phyloP scores from a whole-genome alignment of 768 basidiomycete genomes.

The Amanita subjunquillea region DNA sequence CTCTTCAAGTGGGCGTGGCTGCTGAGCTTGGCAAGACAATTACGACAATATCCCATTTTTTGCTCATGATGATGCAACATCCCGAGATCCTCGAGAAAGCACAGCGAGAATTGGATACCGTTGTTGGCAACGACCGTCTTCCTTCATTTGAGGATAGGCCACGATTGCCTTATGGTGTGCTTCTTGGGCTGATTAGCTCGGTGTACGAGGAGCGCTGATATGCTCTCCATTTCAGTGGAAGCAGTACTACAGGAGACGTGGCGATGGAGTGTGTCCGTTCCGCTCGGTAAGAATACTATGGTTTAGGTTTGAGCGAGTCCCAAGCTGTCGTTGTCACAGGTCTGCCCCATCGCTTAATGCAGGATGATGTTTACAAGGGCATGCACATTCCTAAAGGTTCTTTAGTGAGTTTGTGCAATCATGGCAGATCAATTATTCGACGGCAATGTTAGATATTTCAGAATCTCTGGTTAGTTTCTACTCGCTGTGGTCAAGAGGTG shows the following conservation, averaged over 20 bases:
- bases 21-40: slow-evolving; percentile 30
- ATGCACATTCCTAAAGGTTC: slow-evolving; percentile 56
- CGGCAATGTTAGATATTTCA: slow-evolving; percentile 30
- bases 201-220: not conserved
- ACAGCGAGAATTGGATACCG: slow-evolving; percentile 55
- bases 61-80: slow-evolving; percentile 57
- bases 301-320: not conserved
- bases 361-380: slow-evolving; percentile 53
- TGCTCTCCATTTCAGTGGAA: slow-evolving; percentile 23
- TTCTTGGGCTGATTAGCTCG: not conserved
- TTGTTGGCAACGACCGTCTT: slow-evolving; percentile 44
- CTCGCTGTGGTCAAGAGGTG: not conserved
- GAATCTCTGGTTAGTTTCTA: slow-evolving; percentile 44
- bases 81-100: slow-evolving; percentile 48
- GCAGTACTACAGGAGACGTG: slow-evolving; percentile 44
- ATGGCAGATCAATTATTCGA: not conserved
- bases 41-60: slow-evolving; percentile 45
- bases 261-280: slow-evolving; percentile 49
- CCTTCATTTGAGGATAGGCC: slow-evolving; percentile 49
- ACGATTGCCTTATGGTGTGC: slow-evolving; percentile 42
- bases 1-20: not conserved
- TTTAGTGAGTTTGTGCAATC: slow-evolving; percentile 24
- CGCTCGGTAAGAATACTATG: slow-evolving; percentile 32
- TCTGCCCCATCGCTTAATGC: slow-evolving; percentile 54
- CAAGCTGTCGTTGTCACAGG: slow-evolving; percentile 21